A percentile compares a stretch with the other conserved stretches of the same genome.
Conservation (phyloP, 352 stramenopile species). For the Globisporangium carolinianum region DNA sequence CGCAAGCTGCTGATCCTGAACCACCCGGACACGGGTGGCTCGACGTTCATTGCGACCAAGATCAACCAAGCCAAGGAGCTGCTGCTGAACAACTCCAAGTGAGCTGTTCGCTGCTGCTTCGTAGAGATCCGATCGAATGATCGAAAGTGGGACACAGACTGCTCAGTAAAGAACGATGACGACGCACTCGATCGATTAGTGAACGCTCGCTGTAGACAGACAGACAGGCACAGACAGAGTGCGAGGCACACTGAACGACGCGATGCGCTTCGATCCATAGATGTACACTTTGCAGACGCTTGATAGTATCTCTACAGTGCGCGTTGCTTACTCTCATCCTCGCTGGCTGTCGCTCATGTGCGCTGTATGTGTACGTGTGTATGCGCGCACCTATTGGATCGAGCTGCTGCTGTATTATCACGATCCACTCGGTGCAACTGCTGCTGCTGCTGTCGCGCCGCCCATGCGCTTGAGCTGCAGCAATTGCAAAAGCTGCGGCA, state of each 20-base stretch:
- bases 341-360: not conserved
- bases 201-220: too few relatives aligned
- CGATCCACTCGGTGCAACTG: not conserved
- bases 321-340: not conserved
- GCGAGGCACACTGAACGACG: too few relatives aligned
- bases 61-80: slow-evolving; percentile 99
- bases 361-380: not conserved
- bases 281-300: not conserved
- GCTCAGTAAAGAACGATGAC: too few relatives aligned
- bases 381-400: too few relatives aligned
- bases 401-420: not conserved
- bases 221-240: too few relatives aligned
- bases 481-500: slow-evolving; percentile 24
- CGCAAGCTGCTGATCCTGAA: slow-evolving; percentile 98
- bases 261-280: too few relatives aligned
- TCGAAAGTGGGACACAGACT: not conserved
- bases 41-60: slow-evolving; percentile 97
- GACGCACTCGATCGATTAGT: too few relatives aligned
- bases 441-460: not conserved
- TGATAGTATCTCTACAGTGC: not conserved
- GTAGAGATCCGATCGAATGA: not conserved
- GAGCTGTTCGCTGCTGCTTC: not conserved
- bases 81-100: slow-evolving; percentile 75
- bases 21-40: slow-evolving; percentile 98
- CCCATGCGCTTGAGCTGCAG: slow-evolving; percentile 16